phyloP scores from a whole-genome alignment of 345 rosid genomes.

The Acer saccharum region DNA sequence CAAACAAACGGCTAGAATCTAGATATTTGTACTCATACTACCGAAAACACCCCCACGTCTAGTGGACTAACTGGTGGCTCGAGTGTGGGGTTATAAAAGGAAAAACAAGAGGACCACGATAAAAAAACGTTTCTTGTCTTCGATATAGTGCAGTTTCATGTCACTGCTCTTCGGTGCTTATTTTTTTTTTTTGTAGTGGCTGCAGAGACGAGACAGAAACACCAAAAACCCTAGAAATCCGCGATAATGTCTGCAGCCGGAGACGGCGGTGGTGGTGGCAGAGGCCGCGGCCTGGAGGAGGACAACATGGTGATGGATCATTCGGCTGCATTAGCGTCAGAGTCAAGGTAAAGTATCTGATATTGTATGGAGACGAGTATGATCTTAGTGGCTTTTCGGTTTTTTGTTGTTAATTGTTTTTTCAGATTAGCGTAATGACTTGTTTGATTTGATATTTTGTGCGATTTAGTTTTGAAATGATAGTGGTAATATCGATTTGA shows the following conservation, averaged over 20 bases:
- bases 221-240: slow-evolving; percentile 11
- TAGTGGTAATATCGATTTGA: background rate
- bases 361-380: background rate
- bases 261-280: background rate
- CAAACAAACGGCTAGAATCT: background rate
- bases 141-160: slow-evolving; percentile 11
- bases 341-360: background rate
- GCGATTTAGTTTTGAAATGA: background rate
- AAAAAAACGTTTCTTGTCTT: background rate
- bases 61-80: background rate
- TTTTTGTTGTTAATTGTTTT: background rate
- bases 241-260: slow-evolving; percentile 13
- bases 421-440: background rate
- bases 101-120: background rate
- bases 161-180: slow-evolving; percentile 11
- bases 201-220: background rate
- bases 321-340: background rate
- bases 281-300: background rate
- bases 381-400: background rate
- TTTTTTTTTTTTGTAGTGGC: background rate
- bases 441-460: slow-evolving; percentile 2
- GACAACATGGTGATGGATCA: background rate
- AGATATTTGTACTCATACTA: background rate
- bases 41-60: slow-evolving; percentile 7
- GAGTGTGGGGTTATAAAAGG: background rate